These are phyloP conservation scores for Phytopythium montanum DNA, from an alignment of 352 stramenopile genomes.

Conservation along the genomic window DNA sequence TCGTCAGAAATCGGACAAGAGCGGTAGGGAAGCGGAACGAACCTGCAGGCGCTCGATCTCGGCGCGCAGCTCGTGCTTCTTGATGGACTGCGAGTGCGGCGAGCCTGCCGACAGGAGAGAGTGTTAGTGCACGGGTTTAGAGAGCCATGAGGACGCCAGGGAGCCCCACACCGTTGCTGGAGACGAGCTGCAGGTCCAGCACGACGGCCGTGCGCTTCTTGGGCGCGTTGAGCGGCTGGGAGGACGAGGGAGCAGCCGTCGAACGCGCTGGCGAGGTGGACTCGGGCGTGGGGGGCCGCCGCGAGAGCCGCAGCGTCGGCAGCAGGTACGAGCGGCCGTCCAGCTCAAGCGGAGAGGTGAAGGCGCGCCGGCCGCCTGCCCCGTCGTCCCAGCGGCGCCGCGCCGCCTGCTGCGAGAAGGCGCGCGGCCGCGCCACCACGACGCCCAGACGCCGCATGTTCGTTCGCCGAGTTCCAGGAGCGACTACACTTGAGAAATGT, in stretches of 20 bases:
- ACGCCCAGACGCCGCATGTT: neutral
- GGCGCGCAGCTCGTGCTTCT: slow-evolving; percentile 66
- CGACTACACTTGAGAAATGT: neutral
- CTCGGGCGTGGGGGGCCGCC: neutral
- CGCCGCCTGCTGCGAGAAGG: slow-evolving; percentile 64
- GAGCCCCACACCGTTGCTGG: slow-evolving; percentile 46
- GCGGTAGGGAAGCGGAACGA: neutral
- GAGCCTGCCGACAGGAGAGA: slow-evolving; percentile 31
- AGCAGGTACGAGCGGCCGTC: slow-evolving; percentile 70
- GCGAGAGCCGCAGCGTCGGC: slow-evolving; percentile 61
- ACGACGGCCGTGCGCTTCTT: slow-evolving; percentile 55
- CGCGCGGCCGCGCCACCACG: slow-evolving; percentile 24
- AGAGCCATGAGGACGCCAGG: neutral
- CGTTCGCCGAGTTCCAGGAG: too few relatives aligned
- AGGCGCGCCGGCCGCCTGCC: slow-evolving; percentile 25
- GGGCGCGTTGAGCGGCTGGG: slow-evolving; percentile 26
- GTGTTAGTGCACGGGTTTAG: neutral
- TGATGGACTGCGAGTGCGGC: slow-evolving; percentile 71
- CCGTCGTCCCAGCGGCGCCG: slow-evolving; percentile 40
- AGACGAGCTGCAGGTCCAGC: slow-evolving; percentile 68
- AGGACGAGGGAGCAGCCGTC: neutral
- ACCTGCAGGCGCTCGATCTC: slow-evolving; percentile 67
- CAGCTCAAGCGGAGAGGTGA: slow-evolving; percentile 37
- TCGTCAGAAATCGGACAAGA: neutral
- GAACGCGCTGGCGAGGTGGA: neutral